Evolutionary conservation across 2,329 filamentous ascomycete species (phyloP).

Genomic region (Fusarium chuoi): DNA sequence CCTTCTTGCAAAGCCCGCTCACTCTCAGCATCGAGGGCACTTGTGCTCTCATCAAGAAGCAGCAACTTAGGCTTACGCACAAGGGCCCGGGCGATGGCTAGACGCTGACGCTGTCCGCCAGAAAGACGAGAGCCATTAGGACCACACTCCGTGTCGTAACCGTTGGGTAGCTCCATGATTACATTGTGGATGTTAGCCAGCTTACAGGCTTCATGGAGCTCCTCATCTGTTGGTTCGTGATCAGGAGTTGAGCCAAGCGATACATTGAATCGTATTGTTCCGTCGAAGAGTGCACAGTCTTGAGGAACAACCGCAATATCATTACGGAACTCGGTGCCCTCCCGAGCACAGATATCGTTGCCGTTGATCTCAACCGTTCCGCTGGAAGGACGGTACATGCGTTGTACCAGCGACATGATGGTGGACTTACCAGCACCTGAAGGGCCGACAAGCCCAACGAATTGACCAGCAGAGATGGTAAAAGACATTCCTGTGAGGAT

Average conservation of each 20-base stretch:
- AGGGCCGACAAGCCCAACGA: slow-evolving; percentile 72
- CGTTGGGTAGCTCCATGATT: slow-evolving; percentile 69
- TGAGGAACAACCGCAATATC: slow-evolving; percentile 67
- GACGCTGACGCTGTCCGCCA: slow-evolving; percentile 81
- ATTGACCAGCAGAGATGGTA: slow-evolving; percentile 67
- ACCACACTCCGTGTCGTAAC: slow-evolving; percentile 74
- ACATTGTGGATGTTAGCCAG: slow-evolving; percentile 77
- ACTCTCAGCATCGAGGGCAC: slow-evolving; percentile 77
- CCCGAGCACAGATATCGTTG: slow-evolving; percentile 55
- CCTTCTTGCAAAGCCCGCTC: slow-evolving; percentile 74
- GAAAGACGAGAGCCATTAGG: slow-evolving; percentile 80
- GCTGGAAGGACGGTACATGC: slow-evolving; percentile 58
- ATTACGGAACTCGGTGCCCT: slow-evolving; percentile 59
- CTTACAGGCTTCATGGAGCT: slow-evolving; percentile 73
- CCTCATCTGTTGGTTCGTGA: slow-evolving; percentile 64
- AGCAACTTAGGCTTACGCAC: slow-evolving; percentile 77
- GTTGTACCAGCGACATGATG: slow-evolving; percentile 65
- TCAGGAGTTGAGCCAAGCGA: slow-evolving; percentile 64
- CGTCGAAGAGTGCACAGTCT: slow-evolving; percentile 67
- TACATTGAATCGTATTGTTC: slow-evolving; percentile 66
- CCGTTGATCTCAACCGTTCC: slow-evolving; percentile 59
- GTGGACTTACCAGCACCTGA: slow-evolving; percentile 76
- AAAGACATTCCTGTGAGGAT: slow-evolving; percentile 68
- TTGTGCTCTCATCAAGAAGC: slow-evolving; percentile 85
- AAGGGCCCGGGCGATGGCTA: slow-evolving; percentile 81